Percentiles rank a stretch among this genome's conserved stretches.
Conservation (phyloP, 139 green algal species). For the Coelastrella sp. region DNA sequence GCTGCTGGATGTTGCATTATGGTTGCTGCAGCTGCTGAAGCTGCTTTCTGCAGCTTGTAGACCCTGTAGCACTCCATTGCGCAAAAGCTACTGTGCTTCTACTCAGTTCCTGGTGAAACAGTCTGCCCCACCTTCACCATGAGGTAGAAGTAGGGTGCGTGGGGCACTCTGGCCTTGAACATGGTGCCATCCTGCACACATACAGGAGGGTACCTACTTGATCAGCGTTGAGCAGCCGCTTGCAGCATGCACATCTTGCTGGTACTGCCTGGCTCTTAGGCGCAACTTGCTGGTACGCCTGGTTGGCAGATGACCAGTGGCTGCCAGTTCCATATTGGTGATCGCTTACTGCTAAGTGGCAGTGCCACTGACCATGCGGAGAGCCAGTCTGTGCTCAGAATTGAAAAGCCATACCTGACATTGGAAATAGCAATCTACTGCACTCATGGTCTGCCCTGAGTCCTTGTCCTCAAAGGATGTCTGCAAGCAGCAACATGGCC, state of each 20-base stretch:
- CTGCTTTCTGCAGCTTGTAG: not conserved
- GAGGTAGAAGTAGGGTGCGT: constrained; percentile 96
- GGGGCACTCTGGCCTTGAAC: constrained; percentile 93
- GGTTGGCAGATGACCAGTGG: no score
- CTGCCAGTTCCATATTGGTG: no score
- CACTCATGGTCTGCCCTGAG: constrained; percentile 72
- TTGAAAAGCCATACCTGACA: constrained; percentile 74
- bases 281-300: no score
- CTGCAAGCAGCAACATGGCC: constrained; percentile 59
- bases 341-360: not conserved
- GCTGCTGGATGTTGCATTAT: not conserved
- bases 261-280: not conserved
- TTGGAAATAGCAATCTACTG: constrained; percentile 96
- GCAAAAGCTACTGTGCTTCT: no score
- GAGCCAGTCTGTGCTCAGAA: not conserved
- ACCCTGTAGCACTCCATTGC: no score
- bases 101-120: no score
- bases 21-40: not conserved
- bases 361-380: not conserved
- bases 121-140: constrained; percentile 65
- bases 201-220: not conserved
- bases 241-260: not conserved
- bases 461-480: constrained; percentile 89
- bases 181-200: constrained; percentile 87
- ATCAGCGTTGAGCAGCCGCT: not conserved